Base-by-base conservation (phyloP, 768 basidiomycete genomes). In the Suillus spraguei region DNA sequence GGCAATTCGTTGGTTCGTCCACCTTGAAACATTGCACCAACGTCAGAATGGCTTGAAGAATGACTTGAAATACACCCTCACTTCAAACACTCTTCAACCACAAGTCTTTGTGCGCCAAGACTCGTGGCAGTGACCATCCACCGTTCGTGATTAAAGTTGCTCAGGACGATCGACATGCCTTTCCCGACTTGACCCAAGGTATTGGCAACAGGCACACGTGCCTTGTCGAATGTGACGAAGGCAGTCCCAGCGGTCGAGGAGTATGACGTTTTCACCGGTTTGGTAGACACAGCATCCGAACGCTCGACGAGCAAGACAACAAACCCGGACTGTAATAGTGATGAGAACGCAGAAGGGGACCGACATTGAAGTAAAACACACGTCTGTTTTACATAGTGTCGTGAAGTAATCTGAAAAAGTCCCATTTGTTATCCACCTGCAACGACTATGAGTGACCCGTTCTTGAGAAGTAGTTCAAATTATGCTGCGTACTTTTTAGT, bases 11-110 rank as follows among this genome's bases (percentile, higher is more conserved):
- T 97, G 94, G 61, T 88, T 86, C 20, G 92, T 82, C 95, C 95
- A 98, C 70, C 91, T 38, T 94, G 64, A 58, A 60, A 14, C 42
- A 50, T 33, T 61, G n/a, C 17, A 54, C 64, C 62, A 62, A 50
- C 3, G 35, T 74, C 59, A 65, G 53, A 42, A 39, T 35, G 46
- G 24, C n/a, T 60, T 35, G 14, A 6, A 50, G 59, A 17, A 44
- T 42, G 63, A 33, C 41, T 28, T 20, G 42, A 7, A 2, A 36
- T 64, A 14, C 2, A 44, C 42, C 71, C 79, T 42, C 65, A 91
- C 89, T 95, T 95, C 68, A 97, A 78, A 71, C 91, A 94, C 76
- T 97, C 95, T 72, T 97, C 95, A 20, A 96, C 91, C 50, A 92
- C 82, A 28, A 89, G 75, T 47, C 95, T 84, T 68, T 96, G 94